A percentile compares a stretch with the other conserved stretches of the same genome.
phyloP scores from a whole-genome alignment of 2,329 filamentous ascomycete genomes.

The Fusarium sp. region DNA sequence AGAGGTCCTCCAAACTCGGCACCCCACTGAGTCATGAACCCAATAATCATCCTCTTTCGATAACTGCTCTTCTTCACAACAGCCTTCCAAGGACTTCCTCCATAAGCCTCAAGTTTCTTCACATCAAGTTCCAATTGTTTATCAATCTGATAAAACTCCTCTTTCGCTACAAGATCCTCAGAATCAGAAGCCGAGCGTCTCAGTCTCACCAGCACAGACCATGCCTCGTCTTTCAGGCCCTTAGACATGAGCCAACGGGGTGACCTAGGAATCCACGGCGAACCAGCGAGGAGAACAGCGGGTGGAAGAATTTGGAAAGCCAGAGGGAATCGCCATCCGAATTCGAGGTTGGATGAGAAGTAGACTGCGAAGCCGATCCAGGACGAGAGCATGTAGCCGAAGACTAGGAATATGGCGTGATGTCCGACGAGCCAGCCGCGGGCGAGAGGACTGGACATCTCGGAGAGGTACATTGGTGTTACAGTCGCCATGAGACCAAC shows the following conservation, averaged over 20 bases:
- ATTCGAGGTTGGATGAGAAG: conserved; percentile 48
- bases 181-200: conserved; percentile 46
- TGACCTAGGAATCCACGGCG: conserved; percentile 54
- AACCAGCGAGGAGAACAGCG: conserved; percentile 51
- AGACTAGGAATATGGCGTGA: conserved; percentile 59
- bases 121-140: conserved; percentile 59
- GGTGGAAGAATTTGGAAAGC: conserved; percentile 56
- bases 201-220: conserved; percentile 55
- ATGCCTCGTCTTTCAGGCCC: conserved; percentile 59
- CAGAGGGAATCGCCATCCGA: conserved; percentile 59
- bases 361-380: conserved; percentile 54
- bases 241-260: conserved; percentile 63
- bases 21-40: conserved; percentile 65
- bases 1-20: conserved; percentile 64
- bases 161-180: conserved; percentile 55
- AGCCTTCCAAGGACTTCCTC: conserved; percentile 57
- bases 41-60: conserved; percentile 63
- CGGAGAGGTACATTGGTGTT: conserved; percentile 52
- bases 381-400: conserved; percentile 58
- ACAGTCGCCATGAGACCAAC: conserved; percentile 54
- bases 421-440: conserved; percentile 63
- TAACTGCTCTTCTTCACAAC: conserved; percentile 61
- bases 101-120: conserved; percentile 53
- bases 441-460: conserved; percentile 53
- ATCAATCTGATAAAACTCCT: conserved; percentile 60